These are phyloP conservation scores for Tuber borchii DNA, from an alignment of 495 filamentous ascomycete genomes.

Conservation along the genomic window DNA sequence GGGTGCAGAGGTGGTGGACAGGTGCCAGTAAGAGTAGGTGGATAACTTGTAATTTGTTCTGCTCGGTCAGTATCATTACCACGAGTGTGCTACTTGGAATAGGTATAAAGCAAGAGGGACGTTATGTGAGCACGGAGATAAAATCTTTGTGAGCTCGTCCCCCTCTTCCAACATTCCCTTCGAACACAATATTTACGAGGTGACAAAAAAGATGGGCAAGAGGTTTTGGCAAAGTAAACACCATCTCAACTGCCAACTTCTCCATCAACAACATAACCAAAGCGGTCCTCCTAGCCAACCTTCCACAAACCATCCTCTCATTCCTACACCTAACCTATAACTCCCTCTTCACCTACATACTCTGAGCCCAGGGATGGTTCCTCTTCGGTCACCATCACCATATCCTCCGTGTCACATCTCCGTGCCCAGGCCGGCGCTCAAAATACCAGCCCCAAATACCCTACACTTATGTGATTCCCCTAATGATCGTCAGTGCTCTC, in stretches of 20 bases:
- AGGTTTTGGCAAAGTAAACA: conserved; percentile 9
- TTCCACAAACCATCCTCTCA: too few species aligned
- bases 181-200: background rate
- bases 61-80: background rate
- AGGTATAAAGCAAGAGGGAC: background rate
- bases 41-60: conserved; percentile 8
- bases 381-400: conserved; percentile 45
- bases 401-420: conserved; percentile 42
- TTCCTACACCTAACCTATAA: too few species aligned
- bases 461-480: too few species aligned
- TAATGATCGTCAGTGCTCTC: conserved; percentile 44
- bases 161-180: background rate
- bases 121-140: background rate
- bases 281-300: conserved; percentile 30
- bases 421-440: too few species aligned
- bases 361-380: conserved; percentile 46
- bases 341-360: conserved; percentile 45
- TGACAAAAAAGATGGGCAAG: too few species aligned
- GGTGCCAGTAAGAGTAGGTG: too few species aligned
- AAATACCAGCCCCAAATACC: too few species aligned
- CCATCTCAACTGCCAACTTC: background rate
- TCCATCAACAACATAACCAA: conserved; percentile 30
- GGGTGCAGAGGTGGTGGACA: too few species aligned
- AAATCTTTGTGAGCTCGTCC: background rate
- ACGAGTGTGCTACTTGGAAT: background rate